Base-by-base conservation (phyloP, 1,284 basidiomycete species). In the Trichosporon inkin region DNA sequence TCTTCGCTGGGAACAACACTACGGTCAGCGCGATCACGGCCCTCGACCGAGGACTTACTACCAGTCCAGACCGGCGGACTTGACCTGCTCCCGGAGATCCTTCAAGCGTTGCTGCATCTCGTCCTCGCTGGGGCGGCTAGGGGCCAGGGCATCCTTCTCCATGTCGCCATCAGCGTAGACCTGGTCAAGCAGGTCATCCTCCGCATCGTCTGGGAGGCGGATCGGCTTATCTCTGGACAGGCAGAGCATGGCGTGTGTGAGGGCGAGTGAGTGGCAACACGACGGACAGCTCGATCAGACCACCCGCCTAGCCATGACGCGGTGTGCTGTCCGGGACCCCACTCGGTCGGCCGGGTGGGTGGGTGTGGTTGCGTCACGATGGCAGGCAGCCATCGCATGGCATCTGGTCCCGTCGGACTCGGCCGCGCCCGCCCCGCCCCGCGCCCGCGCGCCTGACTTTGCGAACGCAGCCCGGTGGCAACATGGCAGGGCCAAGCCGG, bases 1-100 rank as follows among this genome's bases (percentile, higher is more conserved):
- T 96, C 92, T 73, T 91, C 89, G 56, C 84, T 87, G 1, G 91
- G 89, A 34, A 95, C 80, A 58, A 89, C 72, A 67, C 86, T 88
- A 67, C 17, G 14, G 57, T 53, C 38, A 62, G 52, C 40, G 41
- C n/a, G 35, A 3, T 8, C 20, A 65, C 19, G 41, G n/a, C 20
- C 39, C 16, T 13, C 11, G 13, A 54, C 22, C 14, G 19, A 41
- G 7, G 49, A 85, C 89, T 78, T 68, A 92, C 91, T 93, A 93
- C 75, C 88, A 93, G 76, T 92, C 88, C 53, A 93, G 76, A 58
- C 82, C 83, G 58, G 89, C 86, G 68, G 88, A 89, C 20, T 73
- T 66, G 85, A 94, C 89, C 63, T 87, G 77, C 56, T 81, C 81
- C 49, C 88, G 81, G 56, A 94, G 75, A 55, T 87, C 85, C 1